Evolutionary conservation across 371 early-diverging fungal species (phyloP), one percentile per base, ranked within the genome.

Genomic region (Syncephalis fuscata): DNA sequence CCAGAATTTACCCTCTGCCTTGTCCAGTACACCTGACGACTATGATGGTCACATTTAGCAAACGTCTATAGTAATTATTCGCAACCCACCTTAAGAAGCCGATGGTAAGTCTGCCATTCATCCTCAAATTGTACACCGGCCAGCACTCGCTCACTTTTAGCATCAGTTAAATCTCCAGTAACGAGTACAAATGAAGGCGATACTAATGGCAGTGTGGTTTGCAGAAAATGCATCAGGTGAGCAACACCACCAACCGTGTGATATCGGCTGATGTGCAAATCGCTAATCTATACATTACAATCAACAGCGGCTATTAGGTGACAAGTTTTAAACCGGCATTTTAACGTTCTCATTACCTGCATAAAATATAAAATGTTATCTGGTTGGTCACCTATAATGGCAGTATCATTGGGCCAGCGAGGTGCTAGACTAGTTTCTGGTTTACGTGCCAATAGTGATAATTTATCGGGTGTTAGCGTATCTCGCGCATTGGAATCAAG

Each of bases 81-180:
- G 7, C 50, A 48, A 20, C 57, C 39, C 5, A 15, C 45, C 14
- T 78, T 65, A 15, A 89, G 65, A 0, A 78, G 66, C 4, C 53
- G 51, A 17, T 71, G 61, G 55, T 90, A 90, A 0, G 82, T 72
- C 39, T 54, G 23, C 92, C 91, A 91, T 64, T 92, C 92, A 39
- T 81, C 83, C 11, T 59, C 8, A 48, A 83, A 82, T 62, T 92
- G 93, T 60, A 64, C 56, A 10, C 88, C 82, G 21, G 61, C 69
- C 9, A 81, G 62, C 16, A 60, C 58, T 23, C 70, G 62, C 25
- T 58, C 53, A 50, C 80, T 76, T 57, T 90, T 88, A 17, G 88
- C 91, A 63, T 92, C 92, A 1, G 88, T 88, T 55, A 92, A 57
- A 60, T 92, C 92, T 3, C 81, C 82, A 4, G 80, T 82, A 14